These are phyloP conservation scores for Cyclotella distinguenda DNA, from an alignment of 108 stramenopile species.

Conservation along the genomic window DNA sequence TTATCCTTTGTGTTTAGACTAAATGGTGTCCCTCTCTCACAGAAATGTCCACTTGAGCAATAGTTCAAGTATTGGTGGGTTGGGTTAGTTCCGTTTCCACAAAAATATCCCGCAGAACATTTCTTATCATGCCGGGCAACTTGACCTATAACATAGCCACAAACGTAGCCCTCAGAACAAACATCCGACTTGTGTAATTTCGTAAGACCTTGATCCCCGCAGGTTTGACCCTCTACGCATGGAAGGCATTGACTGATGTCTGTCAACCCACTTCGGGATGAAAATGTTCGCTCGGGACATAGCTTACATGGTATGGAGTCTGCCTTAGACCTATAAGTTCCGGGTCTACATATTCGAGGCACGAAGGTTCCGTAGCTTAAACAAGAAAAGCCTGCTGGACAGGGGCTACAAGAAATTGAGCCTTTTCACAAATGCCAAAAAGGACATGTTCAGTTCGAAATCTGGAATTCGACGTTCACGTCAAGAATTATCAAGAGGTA, in stretches of 20 bases:
- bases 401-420: constrained; percentile 55
- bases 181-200: constrained; percentile 43
- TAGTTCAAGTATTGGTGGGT: constrained; percentile 45
- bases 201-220: constrained; percentile 61
- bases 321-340: constrained; percentile 72
- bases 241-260: constrained; percentile 85
- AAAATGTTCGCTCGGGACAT: constrained; percentile 79
- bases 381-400: constrained; percentile 82
- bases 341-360: constrained; percentile 75
- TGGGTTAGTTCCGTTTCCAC: constrained; percentile 52
- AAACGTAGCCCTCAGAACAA: constrained; percentile 75
- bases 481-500: too few relatives aligned
- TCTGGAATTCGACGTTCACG: too few relatives aligned
- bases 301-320: constrained; percentile 78
- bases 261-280: constrained; percentile 61
- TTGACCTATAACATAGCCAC: constrained; percentile 65
- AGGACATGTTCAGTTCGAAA: too few relatives aligned
- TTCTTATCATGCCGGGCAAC: constrained; percentile 63
- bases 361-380: constrained; percentile 80
- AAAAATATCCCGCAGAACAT: constrained; percentile 66
- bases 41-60: constrained; percentile 66
- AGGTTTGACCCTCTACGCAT: constrained; percentile 72
- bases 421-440: too few relatives aligned
- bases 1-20: constrained; percentile 54
- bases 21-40: constrained; percentile 58